These are phyloP conservation scores for Arthrobotrys pseudoclavata DNA, from an alignment of 2,329 filamentous ascomycete species.

Conservation along the genomic window DNA sequence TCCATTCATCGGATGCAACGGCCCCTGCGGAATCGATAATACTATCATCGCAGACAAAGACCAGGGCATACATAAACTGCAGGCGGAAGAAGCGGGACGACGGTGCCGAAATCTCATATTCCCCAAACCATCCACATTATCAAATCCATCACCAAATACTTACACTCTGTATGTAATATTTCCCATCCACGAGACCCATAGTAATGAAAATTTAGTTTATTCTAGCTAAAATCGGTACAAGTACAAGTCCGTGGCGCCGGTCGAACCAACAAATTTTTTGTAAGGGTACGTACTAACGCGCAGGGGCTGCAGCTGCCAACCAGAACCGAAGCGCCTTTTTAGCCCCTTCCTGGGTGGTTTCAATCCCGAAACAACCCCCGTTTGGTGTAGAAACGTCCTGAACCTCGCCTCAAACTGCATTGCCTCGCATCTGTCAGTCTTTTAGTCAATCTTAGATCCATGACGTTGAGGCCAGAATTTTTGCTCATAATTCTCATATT, in stretches of 20 bases:
- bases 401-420: conserved; percentile 50
- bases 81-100: conserved; percentile 53
- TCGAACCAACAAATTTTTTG: neutral
- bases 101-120: conserved; percentile 40
- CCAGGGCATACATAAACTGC: neutral
- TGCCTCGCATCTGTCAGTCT: conserved; percentile 33
- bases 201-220: neutral
- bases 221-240: neutral
- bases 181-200: neutral
- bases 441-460: conserved; percentile 21
- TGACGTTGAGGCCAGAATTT: conserved; percentile 25
- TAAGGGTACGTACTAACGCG: neutral
- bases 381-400: conserved; percentile 33
- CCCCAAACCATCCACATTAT: conserved; percentile 18
- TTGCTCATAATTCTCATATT: conserved; percentile 1
- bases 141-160: conserved; percentile 5
- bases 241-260: neutral
- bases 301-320: conserved; percentile 15
- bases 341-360: conserved; percentile 38
- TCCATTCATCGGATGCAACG: conserved; percentile 8
- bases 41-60: conserved; percentile 12
- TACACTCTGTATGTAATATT: conserved; percentile 7
- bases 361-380: conserved; percentile 43
- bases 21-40: conserved; percentile 8
- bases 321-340: conserved; percentile 47